Conservation (phyloP, 139 green algal genomes). For the Spirogloea muscicola region DNA sequence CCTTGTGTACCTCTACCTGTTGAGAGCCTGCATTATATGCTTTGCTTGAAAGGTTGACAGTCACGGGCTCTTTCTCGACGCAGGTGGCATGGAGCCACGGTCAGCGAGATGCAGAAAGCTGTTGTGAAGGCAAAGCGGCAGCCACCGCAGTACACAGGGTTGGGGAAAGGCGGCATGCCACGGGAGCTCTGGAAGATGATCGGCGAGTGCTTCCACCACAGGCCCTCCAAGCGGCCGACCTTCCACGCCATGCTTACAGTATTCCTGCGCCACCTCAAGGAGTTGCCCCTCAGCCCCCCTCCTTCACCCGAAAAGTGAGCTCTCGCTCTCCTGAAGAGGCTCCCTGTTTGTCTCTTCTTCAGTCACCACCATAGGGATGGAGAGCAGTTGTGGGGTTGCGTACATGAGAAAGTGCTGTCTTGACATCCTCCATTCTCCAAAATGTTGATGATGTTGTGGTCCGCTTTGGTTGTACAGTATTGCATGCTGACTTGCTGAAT, state of each 20-base stretch:
- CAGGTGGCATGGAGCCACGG: slow-evolving; percentile 1
- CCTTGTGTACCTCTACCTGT: too few species aligned
- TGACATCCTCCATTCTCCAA: too few species aligned
- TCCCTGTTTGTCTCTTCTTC: too few species aligned
- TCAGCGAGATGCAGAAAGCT: neutral
- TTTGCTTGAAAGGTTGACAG: too few species aligned
- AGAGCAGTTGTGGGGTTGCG: too few species aligned
- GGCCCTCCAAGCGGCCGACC: slow-evolving; percentile 15
- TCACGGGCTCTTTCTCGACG: too few species aligned
- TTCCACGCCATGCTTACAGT: slow-evolving; percentile 23
- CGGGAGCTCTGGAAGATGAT: slow-evolving; percentile 26
- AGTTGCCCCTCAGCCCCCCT: slow-evolving; percentile 13
- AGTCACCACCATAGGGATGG: too few species aligned
- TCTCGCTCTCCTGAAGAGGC: neutral
- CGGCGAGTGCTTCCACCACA: slow-evolving; percentile 13
- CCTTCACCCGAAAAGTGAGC: slow-evolving; percentile 16
- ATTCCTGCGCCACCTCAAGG: slow-evolving; percentile 14
- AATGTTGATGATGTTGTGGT: too few species aligned
- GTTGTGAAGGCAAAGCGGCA: slow-evolving; percentile 24
- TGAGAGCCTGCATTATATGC: too few species aligned
- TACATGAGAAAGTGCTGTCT: too few species aligned
- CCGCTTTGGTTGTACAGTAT: too few species aligned
- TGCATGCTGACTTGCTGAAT: too few species aligned
- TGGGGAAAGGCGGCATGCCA: slow-evolving; percentile 9
- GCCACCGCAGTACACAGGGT: slow-evolving; percentile 8